phyloP scores from a whole-genome alignment of 2,329 filamentous ascomycete species.

The Penicillium sp. region DNA sequence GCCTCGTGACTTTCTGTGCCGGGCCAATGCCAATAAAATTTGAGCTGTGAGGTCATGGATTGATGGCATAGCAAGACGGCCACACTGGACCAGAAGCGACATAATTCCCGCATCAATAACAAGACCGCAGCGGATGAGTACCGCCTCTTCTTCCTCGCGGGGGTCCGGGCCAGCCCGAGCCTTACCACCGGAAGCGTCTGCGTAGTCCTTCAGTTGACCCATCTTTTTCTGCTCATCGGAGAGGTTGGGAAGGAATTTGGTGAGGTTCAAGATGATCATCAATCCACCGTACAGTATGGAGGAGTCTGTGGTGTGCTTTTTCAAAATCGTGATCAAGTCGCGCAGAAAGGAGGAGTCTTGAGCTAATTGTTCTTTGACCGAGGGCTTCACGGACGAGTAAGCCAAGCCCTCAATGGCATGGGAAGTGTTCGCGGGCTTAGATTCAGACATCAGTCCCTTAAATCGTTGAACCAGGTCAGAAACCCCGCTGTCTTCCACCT shows the following conservation, averaged over 20 bases:
- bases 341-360: conserved; percentile 69
- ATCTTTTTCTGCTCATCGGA: conserved; percentile 93
- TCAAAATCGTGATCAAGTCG: conserved; percentile 59
- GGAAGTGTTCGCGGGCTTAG: conserved; percentile 59
- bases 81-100: conserved; percentile 73
- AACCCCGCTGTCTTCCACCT: conserved; percentile 47
- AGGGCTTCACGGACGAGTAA: conserved; percentile 83
- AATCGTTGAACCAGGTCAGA: conserved; percentile 57
- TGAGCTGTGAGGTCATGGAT: conserved; percentile 69
- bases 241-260: conserved; percentile 72
- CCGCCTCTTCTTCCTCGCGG: conserved; percentile 74
- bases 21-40: conserved; percentile 76
- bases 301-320: conserved; percentile 59
- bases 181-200: conserved; percentile 77
- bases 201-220: conserved; percentile 89
- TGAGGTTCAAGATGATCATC: conserved; percentile 83
- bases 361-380: conserved; percentile 78
- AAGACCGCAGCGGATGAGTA: conserved; percentile 71
- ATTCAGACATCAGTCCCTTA: conserved; percentile 48
- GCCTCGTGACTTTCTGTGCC: conserved; percentile 71
- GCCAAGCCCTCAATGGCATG: conserved; percentile 87
- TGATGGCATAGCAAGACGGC: conserved; percentile 69
- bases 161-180: conserved; percentile 60
- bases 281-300: conserved; percentile 81
- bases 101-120: conserved; percentile 79